Evolutionary conservation across 148 eudicot genomes (phyloP).

Genomic region (Selenicereus undatus): DNA sequence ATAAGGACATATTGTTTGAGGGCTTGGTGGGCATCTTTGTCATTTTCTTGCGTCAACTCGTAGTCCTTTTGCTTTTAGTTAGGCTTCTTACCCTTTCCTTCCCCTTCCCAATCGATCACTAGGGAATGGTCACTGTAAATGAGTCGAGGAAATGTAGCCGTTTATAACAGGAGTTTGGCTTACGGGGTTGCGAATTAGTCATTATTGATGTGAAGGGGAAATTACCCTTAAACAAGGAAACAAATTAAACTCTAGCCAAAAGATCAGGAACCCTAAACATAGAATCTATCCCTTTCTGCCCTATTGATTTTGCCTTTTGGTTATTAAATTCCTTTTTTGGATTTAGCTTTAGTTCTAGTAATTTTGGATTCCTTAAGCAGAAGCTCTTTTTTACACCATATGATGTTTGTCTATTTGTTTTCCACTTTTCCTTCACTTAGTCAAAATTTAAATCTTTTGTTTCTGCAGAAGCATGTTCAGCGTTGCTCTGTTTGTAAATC

Average conservation of each 20-base stretch:
- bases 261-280: background rate
- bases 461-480: conserved; percentile 71
- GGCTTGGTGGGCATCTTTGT: conserved; percentile 11
- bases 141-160: background rate
- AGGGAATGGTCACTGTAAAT: background rate
- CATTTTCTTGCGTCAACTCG: background rate
- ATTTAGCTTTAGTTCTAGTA: background rate
- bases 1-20: background rate
- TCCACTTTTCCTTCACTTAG: conserved; percentile 9
- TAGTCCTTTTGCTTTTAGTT: background rate
- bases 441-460: conserved; percentile 7
- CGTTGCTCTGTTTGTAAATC: conserved; percentile 68
- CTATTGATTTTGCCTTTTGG: background rate
- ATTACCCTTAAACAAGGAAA: background rate
- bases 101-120: background rate
- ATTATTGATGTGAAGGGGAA: background rate
- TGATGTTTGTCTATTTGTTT: background rate
- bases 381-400: no score
- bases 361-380: no score
- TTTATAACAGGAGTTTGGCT: background rate
- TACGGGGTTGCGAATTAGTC: background rate
- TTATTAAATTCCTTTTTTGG: background rate
- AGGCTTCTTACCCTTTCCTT: background rate
- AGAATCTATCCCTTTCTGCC: background rate
- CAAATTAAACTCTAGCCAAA: background rate